Evolutionary conservation across 371 early-diverging fungal genomes (phyloP).

Genomic region (Mortierella sp.): DNA sequence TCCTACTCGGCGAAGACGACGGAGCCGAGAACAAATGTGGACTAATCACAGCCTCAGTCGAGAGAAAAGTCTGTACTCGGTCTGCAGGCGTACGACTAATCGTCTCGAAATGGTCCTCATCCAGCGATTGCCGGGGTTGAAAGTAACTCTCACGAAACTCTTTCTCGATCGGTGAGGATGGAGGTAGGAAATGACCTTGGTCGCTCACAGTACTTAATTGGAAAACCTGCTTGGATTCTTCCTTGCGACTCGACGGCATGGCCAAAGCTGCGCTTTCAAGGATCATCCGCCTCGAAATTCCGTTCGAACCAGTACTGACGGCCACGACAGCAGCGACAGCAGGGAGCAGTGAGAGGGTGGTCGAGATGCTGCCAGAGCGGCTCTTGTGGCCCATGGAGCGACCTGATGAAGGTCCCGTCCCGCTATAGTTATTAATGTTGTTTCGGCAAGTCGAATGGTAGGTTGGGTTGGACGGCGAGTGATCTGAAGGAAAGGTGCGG

Average conservation of each 20-base stretch:
- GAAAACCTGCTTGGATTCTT: slow-evolving; percentile 37
- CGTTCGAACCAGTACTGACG: slow-evolving; percentile 9
- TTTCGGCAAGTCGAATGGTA: not conserved
- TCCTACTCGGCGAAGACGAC: slow-evolving; percentile 12
- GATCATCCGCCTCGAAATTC: slow-evolving; percentile 18
- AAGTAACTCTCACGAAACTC: slow-evolving; percentile 15
- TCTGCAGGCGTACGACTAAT: slow-evolving; percentile 43
- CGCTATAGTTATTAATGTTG: slow-evolving; percentile 3
- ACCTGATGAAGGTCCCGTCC: no score
- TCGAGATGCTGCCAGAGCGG: not conserved
- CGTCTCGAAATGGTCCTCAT: slow-evolving; percentile 32
- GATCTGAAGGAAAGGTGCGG: not conserved
- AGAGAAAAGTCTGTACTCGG: slow-evolving; percentile 33
- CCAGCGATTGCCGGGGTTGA: not conserved
- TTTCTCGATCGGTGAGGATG: slow-evolving; percentile 21
- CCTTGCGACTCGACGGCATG: slow-evolving; percentile 13
- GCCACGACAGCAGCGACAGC: not conserved
- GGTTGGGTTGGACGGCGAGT: not conserved
- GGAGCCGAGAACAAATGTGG: slow-evolving; percentile 37
- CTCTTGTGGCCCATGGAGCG: not conserved
- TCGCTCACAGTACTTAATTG: slow-evolving; percentile 44
- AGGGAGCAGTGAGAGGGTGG: not conserved
- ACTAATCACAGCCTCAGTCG: slow-evolving; percentile 40
- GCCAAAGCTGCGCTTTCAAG: no score
- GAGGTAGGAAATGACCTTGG: slow-evolving; percentile 38